Evolutionary conservation across 208 protist genomes (phyloP), one percentile per base, ranked within the genome.

Genomic region (Crithidia bombi): DNA sequence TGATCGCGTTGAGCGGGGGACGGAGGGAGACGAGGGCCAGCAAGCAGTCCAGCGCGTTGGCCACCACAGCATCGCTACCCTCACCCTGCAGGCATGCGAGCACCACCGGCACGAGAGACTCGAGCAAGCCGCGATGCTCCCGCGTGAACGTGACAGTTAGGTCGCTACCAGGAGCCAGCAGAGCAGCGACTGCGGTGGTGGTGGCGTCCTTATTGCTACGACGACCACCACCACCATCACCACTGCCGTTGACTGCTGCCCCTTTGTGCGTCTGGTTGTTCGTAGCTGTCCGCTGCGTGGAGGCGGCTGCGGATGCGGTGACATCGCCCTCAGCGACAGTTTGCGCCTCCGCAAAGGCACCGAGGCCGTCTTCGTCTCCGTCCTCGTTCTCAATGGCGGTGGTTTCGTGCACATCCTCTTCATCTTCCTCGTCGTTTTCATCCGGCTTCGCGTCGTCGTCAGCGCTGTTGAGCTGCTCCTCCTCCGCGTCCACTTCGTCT

Each of bases 51-150:
- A 97, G 85, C 30, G 93, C 89, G 68, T 90, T 82, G 15, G 81
- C 87, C 21, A 96, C 87, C 32, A 97, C 93, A 15, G 81, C 81
- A 72, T 97, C 93, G 82, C 87, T 92, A 43, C 89, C 91, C 49
- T 97, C 93, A 61, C 93, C 93, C 47, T 96, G 74, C n/a, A 97
- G 78, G 30, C 90, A 93, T 33, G 65, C 68, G 12, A 97, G 67
- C 30, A 96, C 83, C 1, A 84, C 83, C 28, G 82, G 81, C 25
- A 97, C 76, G 12, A 97, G 82, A 9, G 71, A 76, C 68, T 95
- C 88, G 33, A 96, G 75, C 25, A 96, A 63, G 12, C 15, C 50
- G 43, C 86, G 82, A 66, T 95, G 81, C 76, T 93, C 85, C n/a
- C 69, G 73, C 5, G 86, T 93, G 68, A 96, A 96, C 69, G 83